A percentile compares a stretch with the other conserved stretches of the same genome.
Evolutionary conservation across 225 moss, liverwort and hornwort species (phyloP).

Genomic region (Lunularia cruciata): DNA sequence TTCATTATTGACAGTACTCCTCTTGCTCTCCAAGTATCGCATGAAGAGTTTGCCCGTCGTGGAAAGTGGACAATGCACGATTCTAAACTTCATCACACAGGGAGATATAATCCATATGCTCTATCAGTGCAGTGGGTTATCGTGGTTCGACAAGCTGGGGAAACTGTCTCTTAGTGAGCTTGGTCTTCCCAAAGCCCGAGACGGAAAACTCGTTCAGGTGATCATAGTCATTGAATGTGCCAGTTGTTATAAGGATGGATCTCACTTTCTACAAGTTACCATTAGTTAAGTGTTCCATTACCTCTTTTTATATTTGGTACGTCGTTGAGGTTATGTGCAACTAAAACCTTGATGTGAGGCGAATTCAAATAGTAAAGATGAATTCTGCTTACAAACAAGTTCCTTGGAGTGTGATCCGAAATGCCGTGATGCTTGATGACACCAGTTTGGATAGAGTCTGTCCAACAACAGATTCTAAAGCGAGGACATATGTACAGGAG

Average conservation of each 20-base stretch:
- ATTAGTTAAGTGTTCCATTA: too few relatives aligned
- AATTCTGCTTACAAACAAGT: too few relatives aligned
- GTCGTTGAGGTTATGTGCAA: too few relatives aligned
- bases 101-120: constrained; percentile 36
- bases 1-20: constrained; percentile 64
- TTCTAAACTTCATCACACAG: constrained; percentile 72
- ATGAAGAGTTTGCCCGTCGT: constrained; percentile 74
- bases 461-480: too few relatives aligned
- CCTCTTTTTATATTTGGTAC: too few relatives aligned
- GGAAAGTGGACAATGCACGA: constrained; percentile 44
- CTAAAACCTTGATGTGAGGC: too few relatives aligned
- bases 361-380: too few relatives aligned
- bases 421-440: background rate
- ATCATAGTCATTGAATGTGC: background rate
- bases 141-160: constrained; percentile 29
- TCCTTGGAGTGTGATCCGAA: too few relatives aligned
- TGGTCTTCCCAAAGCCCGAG: constrained; percentile 18
- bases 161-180: constrained; percentile 7
- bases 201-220: constrained; percentile 3
- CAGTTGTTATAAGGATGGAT: too few relatives aligned
- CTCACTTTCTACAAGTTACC: too few relatives aligned
- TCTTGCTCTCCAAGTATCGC: constrained; percentile 70
- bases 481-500: too few relatives aligned
- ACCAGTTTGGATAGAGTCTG: too few relatives aligned
- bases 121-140: constrained; percentile 24